phyloP scores from a whole-genome alignment of 2,329 filamentous ascomycete species.

The Macrophomina pseudophaseolina region DNA sequence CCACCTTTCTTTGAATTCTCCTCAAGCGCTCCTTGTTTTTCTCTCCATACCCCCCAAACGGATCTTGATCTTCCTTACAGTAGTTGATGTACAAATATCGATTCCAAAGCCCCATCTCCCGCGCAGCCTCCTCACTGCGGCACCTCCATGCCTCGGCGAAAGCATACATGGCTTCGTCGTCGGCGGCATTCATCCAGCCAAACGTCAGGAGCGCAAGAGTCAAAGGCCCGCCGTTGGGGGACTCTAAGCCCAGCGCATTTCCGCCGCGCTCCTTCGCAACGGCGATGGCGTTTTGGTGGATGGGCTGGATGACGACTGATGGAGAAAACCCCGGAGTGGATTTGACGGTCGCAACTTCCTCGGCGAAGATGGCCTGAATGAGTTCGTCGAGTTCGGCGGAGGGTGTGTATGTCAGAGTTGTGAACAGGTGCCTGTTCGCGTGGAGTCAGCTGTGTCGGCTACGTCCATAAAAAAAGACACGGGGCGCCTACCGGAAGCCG shows the following conservation, averaged over 20 bases:
- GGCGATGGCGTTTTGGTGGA: constrained; percentile 26
- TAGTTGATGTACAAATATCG: constrained; percentile 28
- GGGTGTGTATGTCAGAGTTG: constrained; percentile 40
- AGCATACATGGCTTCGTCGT: constrained; percentile 1
- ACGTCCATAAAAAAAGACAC: no score
- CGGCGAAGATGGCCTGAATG: constrained; percentile 44
- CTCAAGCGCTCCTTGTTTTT: constrained; percentile 15
- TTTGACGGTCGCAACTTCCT: constrained; percentile 42
- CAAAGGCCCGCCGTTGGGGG: constrained; percentile 24
- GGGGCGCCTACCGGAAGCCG: constrained; percentile 19
- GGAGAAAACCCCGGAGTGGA: constrained; percentile 28
- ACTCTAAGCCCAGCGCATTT: constrained; percentile 31
- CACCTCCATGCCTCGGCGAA: not conserved
- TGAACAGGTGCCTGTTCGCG: constrained; percentile 33
- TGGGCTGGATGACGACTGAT: constrained; percentile 28
- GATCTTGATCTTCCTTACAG: constrained; percentile 14
- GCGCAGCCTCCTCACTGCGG: constrained; percentile 1
- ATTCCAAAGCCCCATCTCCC: constrained; percentile 13
- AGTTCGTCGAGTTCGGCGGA: constrained; percentile 37
- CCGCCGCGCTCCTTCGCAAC: constrained; percentile 24
- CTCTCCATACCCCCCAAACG: constrained; percentile 26
- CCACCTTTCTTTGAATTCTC: constrained; percentile 22
- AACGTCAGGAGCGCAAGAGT: not conserved
- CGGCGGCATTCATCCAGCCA: not conserved
- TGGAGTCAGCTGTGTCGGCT: no score